These are phyloP conservation scores for Schwanniomyces vanrijiae DNA, from an alignment of 805 yeast genomes.

Conservation along the genomic window DNA sequence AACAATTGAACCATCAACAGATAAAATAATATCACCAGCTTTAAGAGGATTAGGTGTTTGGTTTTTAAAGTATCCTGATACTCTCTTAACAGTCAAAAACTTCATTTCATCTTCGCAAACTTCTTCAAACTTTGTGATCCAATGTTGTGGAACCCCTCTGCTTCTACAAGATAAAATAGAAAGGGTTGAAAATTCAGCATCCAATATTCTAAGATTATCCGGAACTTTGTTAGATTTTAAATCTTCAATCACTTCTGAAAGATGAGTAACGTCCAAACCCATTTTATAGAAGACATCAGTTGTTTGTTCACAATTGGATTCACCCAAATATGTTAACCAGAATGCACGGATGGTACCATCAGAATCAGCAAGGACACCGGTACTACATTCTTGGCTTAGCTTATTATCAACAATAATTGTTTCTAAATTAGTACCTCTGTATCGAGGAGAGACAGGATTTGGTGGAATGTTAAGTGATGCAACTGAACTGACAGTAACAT, in stretches of 20 bases:
- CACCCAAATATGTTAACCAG: conserved; percentile 86
- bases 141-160: conserved; percentile 82
- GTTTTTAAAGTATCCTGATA: conserved; percentile 47
- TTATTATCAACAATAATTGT: conserved; percentile 73
- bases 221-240: conserved; percentile 55
- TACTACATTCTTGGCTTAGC: conserved; percentile 67
- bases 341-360: conserved; percentile 81
- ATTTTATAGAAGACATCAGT: conserved; percentile 65
- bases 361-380: conserved; percentile 75
- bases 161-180: conserved; percentile 75
- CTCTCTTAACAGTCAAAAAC: conserved; percentile 68
- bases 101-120: conserved; percentile 66
- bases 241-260: conserved; percentile 54
- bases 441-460: conserved; percentile 68
- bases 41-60: conserved; percentile 35
- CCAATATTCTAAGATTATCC: conserved; percentile 59
- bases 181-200: conserved; percentile 72
- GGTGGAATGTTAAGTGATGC: conserved; percentile 73
- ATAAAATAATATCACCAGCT: conserved; percentile 75
- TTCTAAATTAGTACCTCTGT: conserved; percentile 82
- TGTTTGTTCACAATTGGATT: conserved; percentile 49
- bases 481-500: conserved; percentile 75
- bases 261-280: conserved; percentile 75
- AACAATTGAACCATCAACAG: conserved; percentile 65
- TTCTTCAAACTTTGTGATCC: conserved; percentile 71